Evolutionary conservation across 2,329 filamentous ascomycete species (phyloP), one percentile per base, ranked within the genome.

Genomic region (Calonectria fujianensis): DNA sequence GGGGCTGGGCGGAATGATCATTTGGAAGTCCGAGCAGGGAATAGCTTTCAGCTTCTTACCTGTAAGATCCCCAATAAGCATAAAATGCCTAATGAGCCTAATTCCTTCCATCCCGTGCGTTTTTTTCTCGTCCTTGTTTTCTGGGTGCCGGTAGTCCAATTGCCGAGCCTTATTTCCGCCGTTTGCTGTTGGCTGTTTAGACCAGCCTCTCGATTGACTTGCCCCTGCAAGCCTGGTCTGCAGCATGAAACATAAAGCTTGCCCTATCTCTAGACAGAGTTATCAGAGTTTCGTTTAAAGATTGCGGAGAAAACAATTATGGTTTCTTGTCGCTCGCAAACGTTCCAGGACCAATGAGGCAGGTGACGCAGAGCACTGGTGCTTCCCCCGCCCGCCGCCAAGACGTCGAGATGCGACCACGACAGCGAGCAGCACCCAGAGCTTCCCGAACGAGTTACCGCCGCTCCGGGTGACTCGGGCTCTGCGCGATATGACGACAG

Each of bases 371-470:
- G 18, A 63, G 39, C 35, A 41, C 5, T 41, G 24, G 29, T 29
- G 27, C 35, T 41, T 41, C 57, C 57, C 51, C 57, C 57, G 57
- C 57, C 16, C 37, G 35, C n/a, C 16, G 57, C 57, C 57, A 63
- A 63, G 57, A 31, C 24, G 27, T 29, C 18, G 24, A 24, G 18
- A 63, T 75, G 76, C 76, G 70, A 64, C 69, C 51, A 64, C 50
- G 35, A 71, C n/a, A 67, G 54, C 51, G 64, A 9, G 35, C 31
- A 41, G 18, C 39, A 14, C 18, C n/a, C 11, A 11, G 69, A 68
- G 67, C 76, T 79, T 76, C 77, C 76, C 48, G 59, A 78, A 70
- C 35, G 11, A 71, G 77, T 71, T 78, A 79, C 71, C 54, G 65
- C 50, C 18, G 31, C 31, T 41, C 39, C 27, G 51, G 31, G n/a